These are phyloP conservation scores for Thelephora aurantiotincta DNA, from an alignment of 768 basidiomycete species.

Conservation along the genomic window DNA sequence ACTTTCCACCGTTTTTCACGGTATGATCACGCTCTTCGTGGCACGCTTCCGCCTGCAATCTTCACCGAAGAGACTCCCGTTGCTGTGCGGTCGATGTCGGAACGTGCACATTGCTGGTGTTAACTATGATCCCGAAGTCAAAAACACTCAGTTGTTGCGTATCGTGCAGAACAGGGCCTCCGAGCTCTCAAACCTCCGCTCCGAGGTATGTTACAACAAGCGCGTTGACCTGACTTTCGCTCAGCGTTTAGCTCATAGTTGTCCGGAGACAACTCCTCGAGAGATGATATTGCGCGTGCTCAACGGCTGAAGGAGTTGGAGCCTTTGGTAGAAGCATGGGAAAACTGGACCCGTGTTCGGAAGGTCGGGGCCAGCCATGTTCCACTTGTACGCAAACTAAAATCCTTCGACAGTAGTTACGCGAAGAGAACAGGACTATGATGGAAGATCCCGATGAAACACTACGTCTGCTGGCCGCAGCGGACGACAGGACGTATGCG, in stretches of 20 bases:
- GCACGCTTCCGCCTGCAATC: no score
- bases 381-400: background rate
- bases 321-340: conserved; percentile 54
- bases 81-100: no score
- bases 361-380: conserved; percentile 29
- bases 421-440: conserved; percentile 46
- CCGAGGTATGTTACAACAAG: background rate
- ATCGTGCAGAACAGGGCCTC: background rate
- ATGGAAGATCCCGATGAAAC: conserved; percentile 61
- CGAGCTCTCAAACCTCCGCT: background rate
- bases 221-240: background rate
- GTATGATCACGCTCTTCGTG: no score
- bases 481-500: conserved; percentile 43
- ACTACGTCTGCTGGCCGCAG: conserved; percentile 60
- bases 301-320: conserved; percentile 59
- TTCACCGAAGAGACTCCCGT: no score
- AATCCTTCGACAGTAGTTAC: conserved; percentile 34
- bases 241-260: conserved; percentile 20
- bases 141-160: background rate
- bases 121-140: no score
- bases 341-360: conserved; percentile 38
- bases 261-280: conserved; percentile 35
- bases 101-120: no score
- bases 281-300: conserved; percentile 42
- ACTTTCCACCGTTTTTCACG: no score